Percentiles rank a stretch among this genome's conserved stretches.
These are phyloP conservation scores for Fraxinus excelsior DNA, from an alignment of 257 asterid species.

Conservation along the genomic window DNA sequence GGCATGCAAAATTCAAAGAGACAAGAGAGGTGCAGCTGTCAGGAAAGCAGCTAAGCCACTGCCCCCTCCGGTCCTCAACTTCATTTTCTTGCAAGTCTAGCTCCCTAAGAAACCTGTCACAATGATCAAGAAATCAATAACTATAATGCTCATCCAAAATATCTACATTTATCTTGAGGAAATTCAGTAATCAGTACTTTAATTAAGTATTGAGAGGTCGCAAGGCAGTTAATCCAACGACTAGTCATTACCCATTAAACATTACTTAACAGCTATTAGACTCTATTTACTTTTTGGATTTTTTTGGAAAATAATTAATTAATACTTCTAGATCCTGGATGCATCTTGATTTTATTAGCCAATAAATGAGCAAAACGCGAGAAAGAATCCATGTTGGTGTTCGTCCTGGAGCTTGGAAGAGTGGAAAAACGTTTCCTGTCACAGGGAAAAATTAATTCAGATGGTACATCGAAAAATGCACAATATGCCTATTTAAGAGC, in stretches of 20 bases:
- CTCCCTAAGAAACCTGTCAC: conserved; percentile 68
- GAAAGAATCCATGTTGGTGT: background rate
- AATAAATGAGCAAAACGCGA: background rate
- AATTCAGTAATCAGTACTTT: background rate
- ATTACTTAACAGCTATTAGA: background rate
- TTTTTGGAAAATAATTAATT: background rate
- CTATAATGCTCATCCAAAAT: background rate
- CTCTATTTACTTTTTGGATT: background rate
- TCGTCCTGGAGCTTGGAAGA: background rate
- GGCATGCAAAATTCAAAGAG: conserved; percentile 80
- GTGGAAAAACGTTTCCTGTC: background rate
- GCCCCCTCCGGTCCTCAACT: conserved; percentile 79
- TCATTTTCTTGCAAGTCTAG: conserved; percentile 81
- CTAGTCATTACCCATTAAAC: background rate
- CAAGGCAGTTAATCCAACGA: background rate
- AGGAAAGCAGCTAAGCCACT: conserved; percentile 85
- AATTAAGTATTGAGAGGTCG: background rate
- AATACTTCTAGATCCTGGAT: background rate
- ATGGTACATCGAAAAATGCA: background rate
- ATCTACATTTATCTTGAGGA: background rate
- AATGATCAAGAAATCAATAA: conserved; percentile 4
- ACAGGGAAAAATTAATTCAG: background rate
- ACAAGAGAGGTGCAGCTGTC: conserved; percentile 73
- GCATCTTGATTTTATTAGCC: background rate
- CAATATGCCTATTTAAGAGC: background rate